Base-by-base conservation (phyloP, 805 yeast species). In the Metschnikowia gruessii region DNA sequence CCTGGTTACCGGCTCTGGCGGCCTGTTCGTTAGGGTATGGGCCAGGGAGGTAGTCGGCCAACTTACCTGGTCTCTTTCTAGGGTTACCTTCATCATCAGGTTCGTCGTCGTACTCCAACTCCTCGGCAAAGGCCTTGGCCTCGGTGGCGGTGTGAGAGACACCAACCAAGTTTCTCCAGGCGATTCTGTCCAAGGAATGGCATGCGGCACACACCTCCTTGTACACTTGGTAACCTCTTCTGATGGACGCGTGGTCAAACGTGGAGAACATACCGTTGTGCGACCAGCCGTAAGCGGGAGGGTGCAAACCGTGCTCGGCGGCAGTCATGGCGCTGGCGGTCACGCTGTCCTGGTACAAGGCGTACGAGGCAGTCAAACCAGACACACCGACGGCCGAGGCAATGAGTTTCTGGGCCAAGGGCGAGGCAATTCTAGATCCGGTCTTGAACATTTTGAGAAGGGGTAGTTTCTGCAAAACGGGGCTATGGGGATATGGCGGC, bases 151-250 rank as follows among this genome's bases (percentile, higher is more conserved):
- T 82, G 78, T 92, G 98, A 42, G 97, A 86, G 36, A 94, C 99
- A 70, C 95, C 99, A 57, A 94, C 97, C 63, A 94, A 74, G 62
- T 91, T 86, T 82, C 99, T 89, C 99, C 99, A 94, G 37, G 98
- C 96, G 57, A 94, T 85, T 78, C 96, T 83, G 69, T 91, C 92
- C 62, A 94, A 75, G 30, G 99, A 92, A 75, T 94, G 99, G 74
- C 99, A 94, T 46, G 98, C 94, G 51, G 99, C 96, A 80, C 99
- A 94, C 45, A 94, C 99, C 75, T 94, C 99, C 72, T 90, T 85
- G 80, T 94, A 94, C 52, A 94, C 99, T 70, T 89, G 97, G 84
- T 85, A 94, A 60, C 99, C 99, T 81, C 99, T 90, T 80, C 99
- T 87, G 65, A 94, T 87, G 46, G 96, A 84, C 49, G 89, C 90